These are phyloP conservation scores for Cenococcum geophilum DNA, from an alignment of 495 filamentous ascomycete species.

Conservation along the genomic window DNA sequence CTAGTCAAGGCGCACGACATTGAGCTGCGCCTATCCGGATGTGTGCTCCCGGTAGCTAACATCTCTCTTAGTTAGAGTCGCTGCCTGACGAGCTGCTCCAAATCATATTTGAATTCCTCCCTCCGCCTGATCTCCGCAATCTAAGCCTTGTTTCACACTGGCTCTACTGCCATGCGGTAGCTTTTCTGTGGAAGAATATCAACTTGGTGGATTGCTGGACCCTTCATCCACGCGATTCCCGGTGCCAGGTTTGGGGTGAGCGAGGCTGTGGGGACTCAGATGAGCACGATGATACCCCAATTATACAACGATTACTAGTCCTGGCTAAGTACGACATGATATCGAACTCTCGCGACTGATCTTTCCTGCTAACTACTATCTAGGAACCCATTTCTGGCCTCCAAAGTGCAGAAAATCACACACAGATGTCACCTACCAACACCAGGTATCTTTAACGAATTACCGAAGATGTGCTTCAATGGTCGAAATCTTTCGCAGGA, in stretches of 20 bases:
- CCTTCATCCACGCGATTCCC: slow-evolving; percentile 7
- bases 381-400: slow-evolving; percentile 30
- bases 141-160: slow-evolving; percentile 24
- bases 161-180: slow-evolving; percentile 20
- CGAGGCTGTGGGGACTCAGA: slow-evolving; percentile 18
- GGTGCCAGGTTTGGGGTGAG: slow-evolving; percentile 2
- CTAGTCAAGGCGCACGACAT: neutral
- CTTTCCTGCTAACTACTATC: neutral
- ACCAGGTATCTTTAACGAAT: slow-evolving; percentile 33
- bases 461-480: slow-evolving; percentile 30
- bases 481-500: slow-evolving; percentile 30
- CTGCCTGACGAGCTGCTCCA: slow-evolving; percentile 35
- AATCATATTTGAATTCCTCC: slow-evolving; percentile 26
- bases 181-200: slow-evolving; percentile 31
- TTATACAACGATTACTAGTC: slow-evolving; percentile 31
- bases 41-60: neutral
- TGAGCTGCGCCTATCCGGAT: neutral
- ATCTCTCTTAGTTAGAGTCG: slow-evolving; percentile 10
- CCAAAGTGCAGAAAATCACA: slow-evolving; percentile 29
- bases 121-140: slow-evolving; percentile 13
- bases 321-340: slow-evolving; percentile 26
- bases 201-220: slow-evolving; percentile 28
- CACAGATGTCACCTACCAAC: slow-evolving; percentile 37
- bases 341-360: neutral
- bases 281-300: slow-evolving; percentile 37